phyloP scores from a whole-genome alignment of 805 yeast species.

The Ogataea minuta region DNA sequence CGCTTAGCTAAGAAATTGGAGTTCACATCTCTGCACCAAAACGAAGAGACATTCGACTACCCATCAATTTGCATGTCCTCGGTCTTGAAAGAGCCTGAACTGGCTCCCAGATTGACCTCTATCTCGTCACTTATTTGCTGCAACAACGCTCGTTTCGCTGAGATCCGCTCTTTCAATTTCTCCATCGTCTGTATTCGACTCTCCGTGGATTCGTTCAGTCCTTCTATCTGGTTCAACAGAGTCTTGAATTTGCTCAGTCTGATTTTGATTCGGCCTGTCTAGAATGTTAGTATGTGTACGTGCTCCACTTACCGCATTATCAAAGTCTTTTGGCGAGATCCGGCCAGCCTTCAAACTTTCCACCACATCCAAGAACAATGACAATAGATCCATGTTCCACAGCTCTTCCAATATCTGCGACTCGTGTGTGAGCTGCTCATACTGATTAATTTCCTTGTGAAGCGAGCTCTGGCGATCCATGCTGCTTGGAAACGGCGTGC shows the following conservation, averaged over 20 bases:
- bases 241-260: conserved; percentile 37
- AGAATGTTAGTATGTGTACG: conserved; percentile 4
- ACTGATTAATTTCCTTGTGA: conserved; percentile 17
- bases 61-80: conserved; percentile 5
- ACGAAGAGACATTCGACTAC: neutral
- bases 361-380: conserved; percentile 39
- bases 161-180: conserved; percentile 33
- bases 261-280: conserved; percentile 45
- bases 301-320: conserved; percentile 36
- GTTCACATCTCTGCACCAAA: conserved; percentile 7
- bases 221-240: conserved; percentile 42
- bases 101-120: conserved; percentile 8
- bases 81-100: neutral
- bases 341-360: conserved; percentile 40
- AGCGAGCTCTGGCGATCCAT: conserved; percentile 12
- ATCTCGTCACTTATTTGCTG: conserved; percentile 22
- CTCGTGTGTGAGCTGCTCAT: conserved; percentile 22
- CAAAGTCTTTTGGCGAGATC: conserved; percentile 42
- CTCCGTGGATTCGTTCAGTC: conserved; percentile 42
- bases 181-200: conserved; percentile 35
- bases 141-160: conserved; percentile 27
- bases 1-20: neutral
- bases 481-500: conserved; percentile 7
- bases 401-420: conserved; percentile 31
- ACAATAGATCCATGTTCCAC: conserved; percentile 37